These are phyloP conservation scores for Deinandra increscens DNA, from an alignment of 129 eudicot species.

Conservation along the genomic window DNA sequence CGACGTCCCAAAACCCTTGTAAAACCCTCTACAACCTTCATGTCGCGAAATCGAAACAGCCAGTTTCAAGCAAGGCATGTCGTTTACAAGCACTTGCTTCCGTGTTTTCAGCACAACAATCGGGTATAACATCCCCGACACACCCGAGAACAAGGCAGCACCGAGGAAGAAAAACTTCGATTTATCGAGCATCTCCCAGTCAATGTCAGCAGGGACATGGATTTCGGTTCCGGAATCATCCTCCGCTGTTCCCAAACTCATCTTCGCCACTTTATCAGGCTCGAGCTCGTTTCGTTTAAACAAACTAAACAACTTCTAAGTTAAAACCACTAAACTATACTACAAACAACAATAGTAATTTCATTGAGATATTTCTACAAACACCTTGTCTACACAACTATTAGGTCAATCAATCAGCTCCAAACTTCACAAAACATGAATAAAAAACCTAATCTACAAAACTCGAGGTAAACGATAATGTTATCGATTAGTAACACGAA, in stretches of 20 bases:
- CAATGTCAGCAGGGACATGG: slow-evolving; percentile 78
- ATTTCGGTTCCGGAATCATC: slow-evolving; percentile 67
- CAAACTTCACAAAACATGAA: background rate
- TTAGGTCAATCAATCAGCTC: background rate
- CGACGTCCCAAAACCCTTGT: too few species aligned
- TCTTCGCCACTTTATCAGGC: slow-evolving; percentile 54
- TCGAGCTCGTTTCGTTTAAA: too few species aligned
- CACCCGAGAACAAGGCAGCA: too few species aligned
- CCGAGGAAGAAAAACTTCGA: too few species aligned
- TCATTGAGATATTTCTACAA: slow-evolving; percentile 19
- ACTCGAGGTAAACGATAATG: slow-evolving; percentile 1
- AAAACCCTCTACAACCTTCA: too few species aligned
- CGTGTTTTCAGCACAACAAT: too few species aligned
- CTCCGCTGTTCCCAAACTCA: slow-evolving; percentile 71
- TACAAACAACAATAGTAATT: slow-evolving; percentile 1
- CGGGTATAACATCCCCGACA: too few species aligned
- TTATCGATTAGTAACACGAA: slow-evolving; percentile 9
- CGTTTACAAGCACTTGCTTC: too few species aligned
- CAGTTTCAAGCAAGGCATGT: too few species aligned
- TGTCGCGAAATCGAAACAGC: too few species aligned
- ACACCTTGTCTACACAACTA: slow-evolving; percentile 30
- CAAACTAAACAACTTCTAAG: too few species aligned
- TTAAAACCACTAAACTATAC: too few species aligned
- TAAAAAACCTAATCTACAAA: slow-evolving; percentile 27
- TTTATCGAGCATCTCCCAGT: slow-evolving; percentile 89